These are phyloP conservation scores for Euphorbia pulcherrima DNA, from an alignment of 345 rosid genomes.

Conservation along the genomic window DNA sequence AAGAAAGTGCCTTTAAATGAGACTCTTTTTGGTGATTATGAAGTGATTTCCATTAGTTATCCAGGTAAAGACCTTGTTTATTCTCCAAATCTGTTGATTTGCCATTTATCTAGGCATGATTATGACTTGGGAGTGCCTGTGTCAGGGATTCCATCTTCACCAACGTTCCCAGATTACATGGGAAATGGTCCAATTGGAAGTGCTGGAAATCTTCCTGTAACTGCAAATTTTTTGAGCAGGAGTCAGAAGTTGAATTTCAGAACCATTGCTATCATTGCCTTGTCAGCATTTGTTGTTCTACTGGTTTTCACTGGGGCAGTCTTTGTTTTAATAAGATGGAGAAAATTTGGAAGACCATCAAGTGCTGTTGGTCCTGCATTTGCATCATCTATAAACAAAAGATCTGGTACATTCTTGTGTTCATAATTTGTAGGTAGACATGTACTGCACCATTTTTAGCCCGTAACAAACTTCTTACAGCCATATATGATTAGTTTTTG, in stretches of 20 bases:
- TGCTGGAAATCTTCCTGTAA: slow-evolving; percentile 64
- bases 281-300: slow-evolving; percentile 76
- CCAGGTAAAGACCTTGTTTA: slow-evolving; percentile 56
- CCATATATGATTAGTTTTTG: not conserved
- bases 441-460: slow-evolving; percentile 1
- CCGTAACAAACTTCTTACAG: not conserved
- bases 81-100: slow-evolving; percentile 19
- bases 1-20: slow-evolving; percentile 67
- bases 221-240: slow-evolving; percentile 56
- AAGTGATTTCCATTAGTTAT: slow-evolving; percentile 64
- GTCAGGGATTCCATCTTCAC: slow-evolving; percentile 83
- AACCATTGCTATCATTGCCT: slow-evolving; percentile 61
- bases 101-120: slow-evolving; percentile 11
- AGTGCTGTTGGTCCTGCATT: slow-evolving; percentile 78
- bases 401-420: slow-evolving; percentile 51
- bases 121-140: slow-evolving; percentile 20
- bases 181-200: slow-evolving; percentile 68
- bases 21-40: slow-evolving; percentile 80
- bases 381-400: slow-evolving; percentile 68
- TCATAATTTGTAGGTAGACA: not conserved
- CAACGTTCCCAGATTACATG: slow-evolving; percentile 49
- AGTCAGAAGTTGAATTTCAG: slow-evolving; percentile 65
- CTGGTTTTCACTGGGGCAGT: slow-evolving; percentile 70
- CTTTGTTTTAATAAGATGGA: slow-evolving; percentile 66
- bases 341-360: slow-evolving; percentile 72